A percentile compares a stretch with the other conserved stretches of the same genome.
phyloP scores from a whole-genome alignment of 352 stramenopile species.

The Lagenidium giganteum region DNA sequence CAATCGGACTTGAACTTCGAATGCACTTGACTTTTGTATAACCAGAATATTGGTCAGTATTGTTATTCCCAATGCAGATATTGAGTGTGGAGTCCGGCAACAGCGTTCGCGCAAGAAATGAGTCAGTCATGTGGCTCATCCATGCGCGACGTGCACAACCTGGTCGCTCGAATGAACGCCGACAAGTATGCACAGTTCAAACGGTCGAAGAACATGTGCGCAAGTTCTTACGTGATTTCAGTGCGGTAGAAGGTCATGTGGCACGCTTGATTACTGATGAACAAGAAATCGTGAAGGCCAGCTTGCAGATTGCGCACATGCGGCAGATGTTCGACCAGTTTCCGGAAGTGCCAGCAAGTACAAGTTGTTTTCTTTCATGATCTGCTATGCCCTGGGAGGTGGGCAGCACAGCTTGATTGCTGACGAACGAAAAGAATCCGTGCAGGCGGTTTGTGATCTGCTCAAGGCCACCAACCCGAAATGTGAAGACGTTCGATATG shows the following conservation, averaged over 20 bases:
- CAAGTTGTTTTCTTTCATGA: conserved; percentile 9
- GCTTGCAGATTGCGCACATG: conserved; percentile 6
- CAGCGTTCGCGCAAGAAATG: too few relatives aligned
- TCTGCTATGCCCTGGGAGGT: neutral
- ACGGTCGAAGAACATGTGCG: neutral
- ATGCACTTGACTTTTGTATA: too few relatives aligned
- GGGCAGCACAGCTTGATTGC: conserved; percentile 2
- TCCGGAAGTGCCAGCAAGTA: conserved; percentile 5
- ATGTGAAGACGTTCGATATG: neutral
- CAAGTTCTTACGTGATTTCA: conserved; percentile 5
- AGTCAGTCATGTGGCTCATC: too few relatives aligned
- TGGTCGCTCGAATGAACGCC: conserved; percentile 7
- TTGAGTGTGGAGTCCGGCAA: too few relatives aligned
- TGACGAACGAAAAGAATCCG: neutral
- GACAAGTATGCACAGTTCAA: conserved; percentile 1
- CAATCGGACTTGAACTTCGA: too few relatives aligned
- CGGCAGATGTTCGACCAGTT: neutral
- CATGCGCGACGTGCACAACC: conserved; percentile 37
- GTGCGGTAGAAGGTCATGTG: neutral
- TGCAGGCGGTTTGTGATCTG: neutral
- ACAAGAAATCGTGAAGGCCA: neutral
- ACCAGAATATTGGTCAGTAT: too few relatives aligned
- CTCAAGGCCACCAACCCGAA: conserved; percentile 5
- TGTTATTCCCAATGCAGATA: too few relatives aligned
- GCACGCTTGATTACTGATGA: neutral